Evolutionary conservation across 345 rosid species (phyloP).

Genomic region (Salix caprea): DNA sequence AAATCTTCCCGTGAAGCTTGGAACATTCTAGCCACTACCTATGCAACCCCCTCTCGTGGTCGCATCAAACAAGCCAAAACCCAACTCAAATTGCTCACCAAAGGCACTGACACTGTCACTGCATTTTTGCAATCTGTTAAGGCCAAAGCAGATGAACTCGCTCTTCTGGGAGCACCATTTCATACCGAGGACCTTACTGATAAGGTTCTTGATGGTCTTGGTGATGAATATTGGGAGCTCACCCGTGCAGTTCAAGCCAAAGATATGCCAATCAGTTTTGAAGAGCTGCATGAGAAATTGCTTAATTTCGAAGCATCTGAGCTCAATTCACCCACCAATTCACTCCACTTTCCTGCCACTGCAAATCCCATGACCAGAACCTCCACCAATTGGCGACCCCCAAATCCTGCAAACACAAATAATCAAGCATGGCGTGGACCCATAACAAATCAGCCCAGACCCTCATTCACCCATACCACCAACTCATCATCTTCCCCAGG

Average conservation of each 20-base stretch:
- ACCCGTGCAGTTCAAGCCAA: not conserved
- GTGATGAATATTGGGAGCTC: not conserved
- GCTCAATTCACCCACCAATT: too few relatives aligned
- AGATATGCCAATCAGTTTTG: too few relatives aligned
- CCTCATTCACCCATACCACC: too few relatives aligned
- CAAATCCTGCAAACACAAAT: too few relatives aligned
- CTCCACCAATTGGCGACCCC: not conserved
- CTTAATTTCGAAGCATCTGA: not conserved
- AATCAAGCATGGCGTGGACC: too few relatives aligned
- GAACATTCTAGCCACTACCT: not conserved
- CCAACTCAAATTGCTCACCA: not conserved
- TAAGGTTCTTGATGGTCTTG: not conserved
- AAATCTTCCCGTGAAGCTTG: not conserved
- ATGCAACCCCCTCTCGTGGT: not conserved
- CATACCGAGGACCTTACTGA: too few relatives aligned
- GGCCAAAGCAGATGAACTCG: not conserved
- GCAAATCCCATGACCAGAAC: fast-evolving
- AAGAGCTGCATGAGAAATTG: not conserved
- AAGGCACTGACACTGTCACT: not conserved
- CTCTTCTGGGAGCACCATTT: not conserved
- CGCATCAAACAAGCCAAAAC: not conserved
- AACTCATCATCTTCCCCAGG: too few relatives aligned
- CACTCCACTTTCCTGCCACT: not conserved
- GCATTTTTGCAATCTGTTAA: not conserved
- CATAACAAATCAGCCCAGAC: too few relatives aligned